phyloP scores from a whole-genome alignment of 2,329 filamentous ascomycete genomes.

The Sporothrix protearum region DNA sequence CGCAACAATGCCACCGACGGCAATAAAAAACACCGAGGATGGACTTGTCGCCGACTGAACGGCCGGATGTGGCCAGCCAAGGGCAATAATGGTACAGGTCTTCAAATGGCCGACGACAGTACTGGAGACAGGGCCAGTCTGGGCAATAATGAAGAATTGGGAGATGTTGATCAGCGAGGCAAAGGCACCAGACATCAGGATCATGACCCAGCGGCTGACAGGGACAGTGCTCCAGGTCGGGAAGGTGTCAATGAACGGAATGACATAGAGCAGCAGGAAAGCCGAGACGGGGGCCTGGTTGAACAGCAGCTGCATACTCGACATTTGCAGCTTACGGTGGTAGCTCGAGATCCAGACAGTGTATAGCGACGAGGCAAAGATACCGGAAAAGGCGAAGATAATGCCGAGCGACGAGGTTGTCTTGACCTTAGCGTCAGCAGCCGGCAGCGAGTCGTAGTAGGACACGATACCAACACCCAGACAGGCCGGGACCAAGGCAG shows the following conservation, averaged over 20 bases:
- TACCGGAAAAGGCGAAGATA: slow-evolving; percentile 60
- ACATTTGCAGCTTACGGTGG: slow-evolving; percentile 62
- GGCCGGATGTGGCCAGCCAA: slow-evolving; percentile 57
- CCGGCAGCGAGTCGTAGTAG: slow-evolving; percentile 62
- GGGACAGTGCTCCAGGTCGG: slow-evolving; percentile 54
- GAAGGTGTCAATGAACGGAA: slow-evolving; percentile 63
- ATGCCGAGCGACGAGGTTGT: slow-evolving; percentile 58
- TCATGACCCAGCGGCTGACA: slow-evolving; percentile 54
- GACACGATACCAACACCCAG: slow-evolving; percentile 62
- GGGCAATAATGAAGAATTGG: slow-evolving; percentile 60
- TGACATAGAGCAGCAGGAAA: slow-evolving; percentile 60
- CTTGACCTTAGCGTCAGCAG: slow-evolving; percentile 47
- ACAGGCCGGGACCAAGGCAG: slow-evolving; percentile 59
- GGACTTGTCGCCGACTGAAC: slow-evolving; percentile 54
- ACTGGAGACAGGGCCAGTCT: slow-evolving; percentile 60
- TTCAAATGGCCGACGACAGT: slow-evolving; percentile 65
- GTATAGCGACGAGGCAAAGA: slow-evolving; percentile 63
- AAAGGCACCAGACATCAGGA: slow-evolving; percentile 59
- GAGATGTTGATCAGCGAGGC: slow-evolving; percentile 64
- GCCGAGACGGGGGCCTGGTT: slow-evolving; percentile 64
- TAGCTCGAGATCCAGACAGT: slow-evolving; percentile 66
- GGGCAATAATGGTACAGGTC: slow-evolving; percentile 61
- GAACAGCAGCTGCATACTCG: slow-evolving; percentile 65
- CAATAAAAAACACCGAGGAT: slow-evolving; percentile 54
- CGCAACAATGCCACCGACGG: slow-evolving; percentile 55